phyloP scores from a whole-genome alignment of 108 stramenopile genomes.

The Epithemia pelagica region DNA sequence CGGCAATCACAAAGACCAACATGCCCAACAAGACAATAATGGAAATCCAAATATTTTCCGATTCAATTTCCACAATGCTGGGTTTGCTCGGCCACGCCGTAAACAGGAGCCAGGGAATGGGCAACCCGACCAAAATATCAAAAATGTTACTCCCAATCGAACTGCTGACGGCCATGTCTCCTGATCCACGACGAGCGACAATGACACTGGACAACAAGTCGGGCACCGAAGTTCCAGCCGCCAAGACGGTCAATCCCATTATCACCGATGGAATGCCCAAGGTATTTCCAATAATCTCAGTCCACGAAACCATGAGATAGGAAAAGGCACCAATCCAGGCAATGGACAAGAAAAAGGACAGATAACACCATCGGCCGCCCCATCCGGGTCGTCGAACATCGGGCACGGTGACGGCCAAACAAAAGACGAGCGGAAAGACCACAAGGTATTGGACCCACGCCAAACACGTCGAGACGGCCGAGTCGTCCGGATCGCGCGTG shows the following conservation, averaged over 20 bases:
- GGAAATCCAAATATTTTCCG: constrained; percentile 46
- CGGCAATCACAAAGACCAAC: constrained; percentile 58
- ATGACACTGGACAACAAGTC: constrained; percentile 78
- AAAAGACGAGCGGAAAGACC: constrained; percentile 52
- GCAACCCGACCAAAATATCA: constrained; percentile 75
- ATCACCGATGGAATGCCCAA: constrained; percentile 63
- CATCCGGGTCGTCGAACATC: constrained; percentile 64
- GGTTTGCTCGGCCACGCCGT: constrained; percentile 30
- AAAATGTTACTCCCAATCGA: constrained; percentile 82
- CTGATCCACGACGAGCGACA: constrained; percentile 75
- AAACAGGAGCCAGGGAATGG: constrained; percentile 71
- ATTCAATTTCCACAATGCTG: constrained; percentile 26
- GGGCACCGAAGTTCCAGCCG: constrained; percentile 82
- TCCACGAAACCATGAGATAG: constrained; percentile 81
- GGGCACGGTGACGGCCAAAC: constrained; percentile 65
- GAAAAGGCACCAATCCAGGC: constrained; percentile 81
- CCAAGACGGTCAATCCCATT: constrained; percentile 79
- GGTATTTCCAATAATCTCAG: constrained; percentile 75
- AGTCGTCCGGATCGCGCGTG: background rate
- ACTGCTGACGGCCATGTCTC: constrained; percentile 83
- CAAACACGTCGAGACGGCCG: background rate
- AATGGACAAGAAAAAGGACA: constrained; percentile 74
- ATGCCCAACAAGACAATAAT: constrained; percentile 65
- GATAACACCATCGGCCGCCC: constrained; percentile 61
- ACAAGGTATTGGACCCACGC: constrained; percentile 48